Conservation (phyloP, 805 yeast species). For the Brettanomyces bruxellensis region DNA sequence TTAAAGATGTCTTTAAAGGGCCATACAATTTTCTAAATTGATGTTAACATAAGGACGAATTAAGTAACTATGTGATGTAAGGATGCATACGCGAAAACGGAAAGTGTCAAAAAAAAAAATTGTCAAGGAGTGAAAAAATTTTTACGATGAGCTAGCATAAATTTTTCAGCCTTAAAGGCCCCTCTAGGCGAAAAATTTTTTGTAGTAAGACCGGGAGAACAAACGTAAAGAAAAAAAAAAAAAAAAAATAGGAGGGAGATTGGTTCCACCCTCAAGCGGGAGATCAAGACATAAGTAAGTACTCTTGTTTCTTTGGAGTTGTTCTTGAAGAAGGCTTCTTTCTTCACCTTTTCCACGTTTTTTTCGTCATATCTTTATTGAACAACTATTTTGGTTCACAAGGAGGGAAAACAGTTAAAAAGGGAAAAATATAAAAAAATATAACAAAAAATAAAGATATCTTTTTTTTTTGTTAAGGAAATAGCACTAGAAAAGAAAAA, state of each 20-base stretch:
- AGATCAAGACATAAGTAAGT: background rate
- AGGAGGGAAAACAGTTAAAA: slow-evolving; percentile 5
- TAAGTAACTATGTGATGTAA: no score
- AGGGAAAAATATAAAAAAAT: slow-evolving; percentile 8
- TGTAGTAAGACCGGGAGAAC: background rate
- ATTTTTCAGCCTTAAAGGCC: no score
- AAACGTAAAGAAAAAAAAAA: background rate
- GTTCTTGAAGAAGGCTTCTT: background rate
- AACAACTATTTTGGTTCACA: background rate
- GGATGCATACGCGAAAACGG: no score
- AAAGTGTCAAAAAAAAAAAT: no score
- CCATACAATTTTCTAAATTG: no score
- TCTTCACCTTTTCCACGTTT: slow-evolving; percentile 3
- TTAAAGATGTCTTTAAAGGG: no score
- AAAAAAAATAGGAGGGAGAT: background rate
- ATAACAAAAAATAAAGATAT: slow-evolving; percentile 2
- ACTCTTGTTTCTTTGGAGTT: background rate
- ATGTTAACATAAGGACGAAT: no score
- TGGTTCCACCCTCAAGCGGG: no score
- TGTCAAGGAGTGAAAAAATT: no score
- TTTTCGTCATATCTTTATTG: background rate
- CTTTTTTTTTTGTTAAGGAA: slow-evolving; percentile 8
- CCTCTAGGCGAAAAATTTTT: background rate
- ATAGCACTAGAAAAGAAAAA: slow-evolving; percentile 7
- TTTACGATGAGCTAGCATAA: no score